phyloP scores from a whole-genome alignment of 1,284 basidiomycete genomes.

The Heterobasidion parviporum region DNA sequence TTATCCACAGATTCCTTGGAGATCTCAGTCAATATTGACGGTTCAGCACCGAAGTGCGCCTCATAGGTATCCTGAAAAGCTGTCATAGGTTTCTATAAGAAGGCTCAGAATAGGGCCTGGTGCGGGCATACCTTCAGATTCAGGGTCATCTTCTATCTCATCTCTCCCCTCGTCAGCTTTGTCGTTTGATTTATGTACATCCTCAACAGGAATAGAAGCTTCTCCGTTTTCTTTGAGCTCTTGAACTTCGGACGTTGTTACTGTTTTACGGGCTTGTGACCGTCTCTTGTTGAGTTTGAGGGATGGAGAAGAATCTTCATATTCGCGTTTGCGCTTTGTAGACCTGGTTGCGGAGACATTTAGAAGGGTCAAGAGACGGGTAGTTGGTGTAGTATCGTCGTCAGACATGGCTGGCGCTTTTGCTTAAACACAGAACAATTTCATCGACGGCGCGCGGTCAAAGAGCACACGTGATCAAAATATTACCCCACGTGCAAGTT shows the following conservation, averaged over 20 bases:
- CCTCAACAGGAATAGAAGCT: not conserved
- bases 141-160: constrained; percentile 10
- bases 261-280: not conserved
- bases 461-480: too few species aligned
- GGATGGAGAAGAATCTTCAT: constrained; percentile 32
- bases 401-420: not conserved
- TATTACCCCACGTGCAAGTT: too few species aligned
- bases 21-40: constrained; percentile 36
- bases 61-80: constrained; percentile 43
- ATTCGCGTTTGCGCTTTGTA: constrained; percentile 46
- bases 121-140: constrained; percentile 14
- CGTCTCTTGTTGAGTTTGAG: constrained; percentile 61
- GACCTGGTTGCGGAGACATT: constrained; percentile 83
- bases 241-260: not conserved
- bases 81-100: constrained; percentile 5
- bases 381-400: constrained; percentile 55
- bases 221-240: not conserved
- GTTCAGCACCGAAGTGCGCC: constrained; percentile 54
- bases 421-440: too few species aligned
- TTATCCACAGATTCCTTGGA: constrained; percentile 41
- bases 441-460: too few species aligned
- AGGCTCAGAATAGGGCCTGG: constrained; percentile 18
- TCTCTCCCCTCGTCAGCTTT: constrained; percentile 1
- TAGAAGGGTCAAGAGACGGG: constrained; percentile 83
- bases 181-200: not conserved